These are phyloP conservation scores for Silene noctiflora DNA, from an alignment of 179 eudicot species.

Conservation along the genomic window DNA sequence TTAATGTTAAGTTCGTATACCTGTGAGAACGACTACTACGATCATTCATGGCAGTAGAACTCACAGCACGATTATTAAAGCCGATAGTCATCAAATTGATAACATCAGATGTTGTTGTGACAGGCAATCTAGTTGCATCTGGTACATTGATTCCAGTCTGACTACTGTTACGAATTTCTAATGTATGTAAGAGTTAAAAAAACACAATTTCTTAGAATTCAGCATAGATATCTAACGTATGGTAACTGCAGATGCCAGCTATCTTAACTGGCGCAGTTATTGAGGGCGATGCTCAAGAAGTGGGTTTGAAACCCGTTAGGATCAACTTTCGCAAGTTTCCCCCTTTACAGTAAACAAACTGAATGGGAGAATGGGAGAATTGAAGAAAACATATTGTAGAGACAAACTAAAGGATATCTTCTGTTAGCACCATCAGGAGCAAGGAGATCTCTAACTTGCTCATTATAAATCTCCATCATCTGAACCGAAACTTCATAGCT, in stretches of 20 bases:
- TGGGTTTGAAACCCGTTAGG: no score
- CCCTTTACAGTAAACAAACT: no score
- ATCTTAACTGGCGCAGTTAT: no score
- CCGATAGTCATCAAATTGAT: constrained; percentile 83
- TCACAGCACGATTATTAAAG: constrained; percentile 81
- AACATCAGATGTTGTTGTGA: constrained; percentile 76
- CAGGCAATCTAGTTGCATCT: constrained; percentile 82
- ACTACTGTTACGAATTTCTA: constrained; percentile 88
- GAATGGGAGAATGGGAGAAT: background rate
- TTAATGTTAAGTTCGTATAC: constrained; percentile 29
- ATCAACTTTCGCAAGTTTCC: no score
- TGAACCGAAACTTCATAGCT: constrained; percentile 89
- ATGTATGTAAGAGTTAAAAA: constrained; percentile 58
- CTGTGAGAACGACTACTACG: constrained; percentile 99
- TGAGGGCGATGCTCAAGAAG: no score
- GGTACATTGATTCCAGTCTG: constrained; percentile 90
- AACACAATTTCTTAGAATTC: constrained; percentile 8
- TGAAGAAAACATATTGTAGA: background rate
- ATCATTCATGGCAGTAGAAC: constrained; percentile 97
- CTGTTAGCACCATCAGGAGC: constrained; percentile 71
- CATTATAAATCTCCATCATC: constrained; percentile 99
- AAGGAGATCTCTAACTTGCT: constrained; percentile 98
- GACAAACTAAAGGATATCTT: constrained; percentile 72
- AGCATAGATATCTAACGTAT: constrained; percentile 1
- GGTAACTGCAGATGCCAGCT: background rate